Evolutionary conservation across 2,329 filamentous ascomycete species (phyloP), one percentile per base, ranked within the genome.

Genomic region (Penicillium sp.): DNA sequence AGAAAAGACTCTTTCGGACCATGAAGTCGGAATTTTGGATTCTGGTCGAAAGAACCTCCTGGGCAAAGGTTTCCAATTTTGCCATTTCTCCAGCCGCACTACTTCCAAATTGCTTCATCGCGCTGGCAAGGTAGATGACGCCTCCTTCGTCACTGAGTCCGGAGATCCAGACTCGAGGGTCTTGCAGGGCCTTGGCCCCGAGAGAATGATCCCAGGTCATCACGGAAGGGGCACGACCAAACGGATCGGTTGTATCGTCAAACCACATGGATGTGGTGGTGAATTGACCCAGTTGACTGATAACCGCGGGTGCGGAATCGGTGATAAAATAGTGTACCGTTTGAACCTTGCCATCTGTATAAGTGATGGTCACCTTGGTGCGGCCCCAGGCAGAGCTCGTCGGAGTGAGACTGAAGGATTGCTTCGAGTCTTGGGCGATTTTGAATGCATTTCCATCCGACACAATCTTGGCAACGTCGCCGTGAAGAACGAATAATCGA

Each of bases 91-190:
- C 63, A 0, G 73, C 67, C 8, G 72, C 62, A 0, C 80, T 79
- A 32, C 76, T 76, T 5, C 74, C 60, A 1, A 71, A 70, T 48
- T 81, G 76, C 62, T 83, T 83, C 65, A 79, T 73, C 2, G 73
- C 66, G 0, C 77, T 75, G 0, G 79, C 77, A 0, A 82, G 70
- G 51, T 75, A 82, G 0, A 78, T 74, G 1, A 76, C 76, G 1
- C 80, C 80, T 0, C 71, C 80, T 63, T 83, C 80, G 48, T 83
- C 80, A 47, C 78, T 81, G 0, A 83, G 68, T 0, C 80, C 80
- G 0, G 79, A 73, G 4, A 83, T 75, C 80, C 80, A 83, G 5
- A 74, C 78, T 1, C 80, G 72, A 1, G 46, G 43, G 4, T 72
- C 62, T 73, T 79, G 58, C 65, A 75, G 49, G 8, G 72, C 68